Base-by-base conservation (phyloP, 2,329 filamentous ascomycete species). In the Colletotrichum sp. region DNA sequence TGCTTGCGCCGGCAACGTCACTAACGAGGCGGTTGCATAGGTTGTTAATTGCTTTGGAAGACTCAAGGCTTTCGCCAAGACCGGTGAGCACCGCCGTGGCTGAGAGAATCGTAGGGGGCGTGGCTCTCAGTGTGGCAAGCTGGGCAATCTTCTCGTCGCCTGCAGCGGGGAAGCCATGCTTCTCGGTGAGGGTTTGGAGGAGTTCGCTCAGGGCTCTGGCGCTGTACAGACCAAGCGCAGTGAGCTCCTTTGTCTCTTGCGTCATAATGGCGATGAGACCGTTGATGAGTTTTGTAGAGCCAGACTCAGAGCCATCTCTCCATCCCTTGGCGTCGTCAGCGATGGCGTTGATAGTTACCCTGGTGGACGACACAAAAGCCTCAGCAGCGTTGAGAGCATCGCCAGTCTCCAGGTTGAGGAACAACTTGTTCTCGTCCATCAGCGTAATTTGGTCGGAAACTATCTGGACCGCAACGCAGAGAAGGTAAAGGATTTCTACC, bases 11-110 rank as follows among this genome's bases (percentile, higher is more conserved):
- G 1, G 90, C 87, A n/a, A 92, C 79, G 76, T 93, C 91, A 78
- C 91, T 93, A 36, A 93, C 85, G 1, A 93, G 85, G 15, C 90
- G 87, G 79, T 93, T 93, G 80, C 88, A 90, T 55, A 93, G 87
- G 67, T 85, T 92, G 71, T 84, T 89, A 26, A 90, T 82, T 1
- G 83, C 75, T 77, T 87, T 90, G 1, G 89, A 91, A 0, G 86
- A 81, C 6, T 86, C 84, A 8, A 91, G 82, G 3, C 85, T 82
- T 78, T 91, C 88, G 4, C 89, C 88, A 32, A 92, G 85, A 0
- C 91, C 91, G 1, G 84, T 80, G 4, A 93, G 79, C 4, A 92
- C 82, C 1, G 90, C 91, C 4, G 87, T 82, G 0, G 88, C 87
- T 0, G 87, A 84, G 1, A 93, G 83, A 1, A 87, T 84, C 1